Percentiles rank a stretch among this genome's conserved stretches.
Conservation (phyloP, 2,329 filamentous ascomycete genomes). For the Aspergillus piperis region DNA sequence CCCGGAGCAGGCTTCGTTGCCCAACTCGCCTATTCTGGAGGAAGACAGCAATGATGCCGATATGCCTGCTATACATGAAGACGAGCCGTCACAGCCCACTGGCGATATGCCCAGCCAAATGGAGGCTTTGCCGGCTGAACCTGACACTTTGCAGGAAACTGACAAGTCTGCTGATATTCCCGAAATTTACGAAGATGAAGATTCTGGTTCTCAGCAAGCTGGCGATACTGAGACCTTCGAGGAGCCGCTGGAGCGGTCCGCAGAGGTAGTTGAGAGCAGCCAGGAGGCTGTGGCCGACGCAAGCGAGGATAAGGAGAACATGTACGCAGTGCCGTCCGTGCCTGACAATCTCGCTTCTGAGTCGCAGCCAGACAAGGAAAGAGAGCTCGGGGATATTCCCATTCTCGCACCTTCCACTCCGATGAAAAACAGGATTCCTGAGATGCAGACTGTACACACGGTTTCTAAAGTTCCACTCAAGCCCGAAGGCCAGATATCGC, state of each 20-base stretch:
- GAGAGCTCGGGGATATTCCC: constrained; percentile 29
- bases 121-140: background rate
- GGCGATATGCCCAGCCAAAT: too few relatives aligned
- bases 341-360: constrained; percentile 28
- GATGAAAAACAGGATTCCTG: constrained; percentile 47
- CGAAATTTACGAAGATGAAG: constrained; percentile 28
- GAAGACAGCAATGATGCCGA: constrained; percentile 11
- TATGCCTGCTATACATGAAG: constrained; percentile 27
- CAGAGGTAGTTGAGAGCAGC: constrained; percentile 17
- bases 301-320: background rate
- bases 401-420: constrained; percentile 57
- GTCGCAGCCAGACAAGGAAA: constrained; percentile 35
- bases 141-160: constrained; percentile 2
- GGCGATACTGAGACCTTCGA: constrained; percentile 6
- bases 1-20: constrained; percentile 12
- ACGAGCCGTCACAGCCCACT: constrained; percentile 6
- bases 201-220: background rate
- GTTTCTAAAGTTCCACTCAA: constrained; percentile 77
- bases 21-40: constrained; percentile 7
- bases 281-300: constrained; percentile 8
- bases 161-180: constrained; percentile 8
- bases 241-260: constrained; percentile 13
- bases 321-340: background rate
- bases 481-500: constrained; percentile 57
- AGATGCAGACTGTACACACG: constrained; percentile 65